Evolutionary conservation across 345 rosid genomes (phyloP), one percentile per base, ranked within the genome.

Genomic region (Eutrema japonicum): DNA sequence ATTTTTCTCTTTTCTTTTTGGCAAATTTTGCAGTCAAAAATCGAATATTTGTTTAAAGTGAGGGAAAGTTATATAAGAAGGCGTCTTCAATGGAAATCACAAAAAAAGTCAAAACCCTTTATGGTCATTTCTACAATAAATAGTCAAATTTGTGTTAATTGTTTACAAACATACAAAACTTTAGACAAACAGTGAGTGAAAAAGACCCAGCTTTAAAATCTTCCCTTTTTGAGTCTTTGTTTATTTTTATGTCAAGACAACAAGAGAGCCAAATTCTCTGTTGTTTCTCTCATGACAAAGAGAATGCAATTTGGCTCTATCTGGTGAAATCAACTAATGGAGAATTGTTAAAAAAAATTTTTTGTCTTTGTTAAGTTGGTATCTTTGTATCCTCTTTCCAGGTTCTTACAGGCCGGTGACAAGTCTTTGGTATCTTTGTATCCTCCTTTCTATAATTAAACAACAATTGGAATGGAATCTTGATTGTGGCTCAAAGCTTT

Each of bases 351-450:
- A 13, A n/a, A n/a, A n/a, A n/a, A n/a, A n/a, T n/a, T 27, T 55
- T n/a, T 32, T 53, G 0, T 51, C 22, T 27, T 38, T 48, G 57
- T 27, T 36, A 71, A 14, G 59, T 71, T 71, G 56, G 53, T 54
- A 41, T 41, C 5, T 16, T 48, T 33, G 62, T 62, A 62, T 51
- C 62, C 32, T 30, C 43, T 22, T 60, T 51, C 41, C 7, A 33
- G 4, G 36, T 33, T 33, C 36, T 33, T 33, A 22, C 26, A 12
- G 79, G 59, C 60, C 7, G 18, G 66, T 9, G 46, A 71, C 32
- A 65, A 77, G 77, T 51, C 52, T 83, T 36, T 84, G 88, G 75
- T 77, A 93, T 56, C 75, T 75, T 42, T 83, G 81, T 66, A 62
- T 72, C 64, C 85, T 74, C 67, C 67, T 83, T 70, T 76, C 51